A percentile compares a stretch with the other conserved stretches of the same genome.
Conservation (phyloP, 192 early-diverging fungal genomes). For the Coemansia sp. region DNA sequence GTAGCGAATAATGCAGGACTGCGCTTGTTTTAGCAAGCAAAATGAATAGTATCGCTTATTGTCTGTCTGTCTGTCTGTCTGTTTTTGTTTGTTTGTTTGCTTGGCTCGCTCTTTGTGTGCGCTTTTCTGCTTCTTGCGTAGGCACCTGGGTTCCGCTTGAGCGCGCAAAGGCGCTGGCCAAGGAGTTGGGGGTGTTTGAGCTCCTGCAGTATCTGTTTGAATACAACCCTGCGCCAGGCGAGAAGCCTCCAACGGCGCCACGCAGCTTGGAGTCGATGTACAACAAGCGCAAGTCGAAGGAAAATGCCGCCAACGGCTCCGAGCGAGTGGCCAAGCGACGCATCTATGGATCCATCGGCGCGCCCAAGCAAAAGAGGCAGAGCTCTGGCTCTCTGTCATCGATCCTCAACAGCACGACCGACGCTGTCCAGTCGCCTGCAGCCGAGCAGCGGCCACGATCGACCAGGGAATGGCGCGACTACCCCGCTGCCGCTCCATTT, state of each 20-base stretch:
- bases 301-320: neutral
- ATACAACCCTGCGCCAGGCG: constrained; percentile 40
- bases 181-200: constrained; percentile 37
- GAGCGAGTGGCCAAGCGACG: constrained; percentile 14
- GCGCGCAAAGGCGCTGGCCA: constrained; percentile 36
- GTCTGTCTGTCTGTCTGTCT: neutral
- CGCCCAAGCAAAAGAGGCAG: constrained; percentile 1
- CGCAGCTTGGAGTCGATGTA: constrained; percentile 49
- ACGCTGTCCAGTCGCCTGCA: neutral
- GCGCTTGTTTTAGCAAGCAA: neutral
- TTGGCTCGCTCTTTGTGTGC: too few relatives aligned
- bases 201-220: constrained; percentile 39
- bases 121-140: constrained; percentile 9
- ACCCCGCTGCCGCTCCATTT: neutral
- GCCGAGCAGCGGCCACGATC: neutral
- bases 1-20: neutral
- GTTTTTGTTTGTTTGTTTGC: neutral
- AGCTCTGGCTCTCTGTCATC: constrained; percentile 2
- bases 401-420: constrained; percentile 6
- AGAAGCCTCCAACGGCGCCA: constrained; percentile 49
- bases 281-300: constrained; percentile 37
- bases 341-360: neutral
- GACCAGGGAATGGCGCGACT: neutral
- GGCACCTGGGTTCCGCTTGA: constrained; percentile 55
- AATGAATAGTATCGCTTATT: constrained; percentile 7